These are phyloP conservation scores for Rutstroemia sp. DNA, from an alignment of 2,329 filamentous ascomycete genomes.

Conservation along the genomic window DNA sequence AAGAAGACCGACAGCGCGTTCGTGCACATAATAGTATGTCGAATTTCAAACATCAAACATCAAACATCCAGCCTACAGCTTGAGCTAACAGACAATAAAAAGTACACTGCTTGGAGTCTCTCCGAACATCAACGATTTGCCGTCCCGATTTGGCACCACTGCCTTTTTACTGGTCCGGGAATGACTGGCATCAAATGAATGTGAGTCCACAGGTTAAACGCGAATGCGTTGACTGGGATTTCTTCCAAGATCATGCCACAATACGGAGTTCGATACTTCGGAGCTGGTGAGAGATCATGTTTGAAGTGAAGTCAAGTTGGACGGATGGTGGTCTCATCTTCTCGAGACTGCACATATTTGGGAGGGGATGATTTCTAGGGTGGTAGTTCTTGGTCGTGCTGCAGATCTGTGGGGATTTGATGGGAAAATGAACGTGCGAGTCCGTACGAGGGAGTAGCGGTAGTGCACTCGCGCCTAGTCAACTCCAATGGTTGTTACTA, in stretches of 20 bases:
- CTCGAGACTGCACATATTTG: no score
- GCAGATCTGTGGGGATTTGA: no score
- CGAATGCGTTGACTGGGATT: constrained; percentile 1
- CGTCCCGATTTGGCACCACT: constrained; percentile 4
- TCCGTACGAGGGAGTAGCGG: no score
- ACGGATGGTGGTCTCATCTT: no score
- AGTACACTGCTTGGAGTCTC: constrained; percentile 6
- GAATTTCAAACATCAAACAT: no score
- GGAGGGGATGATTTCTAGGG: no score
- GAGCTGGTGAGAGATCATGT: background rate
- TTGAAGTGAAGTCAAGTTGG: no score
- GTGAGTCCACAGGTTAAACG: background rate
- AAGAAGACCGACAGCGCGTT: background rate
- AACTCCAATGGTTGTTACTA: no score
- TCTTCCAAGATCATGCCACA: background rate
- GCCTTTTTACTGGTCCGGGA: constrained; percentile 5
- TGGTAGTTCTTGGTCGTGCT: no score
- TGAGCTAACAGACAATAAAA: background rate
- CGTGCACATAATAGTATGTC: background rate
- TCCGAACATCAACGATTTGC: constrained; percentile 2
- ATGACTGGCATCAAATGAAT: background rate
- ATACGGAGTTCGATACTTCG: background rate
- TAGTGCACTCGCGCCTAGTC: no score
- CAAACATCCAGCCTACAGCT: no score
- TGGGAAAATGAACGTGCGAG: no score